Conservation (phyloP, 2,329 filamentous ascomycete genomes). For the Pestalotiopsis sp. region DNA sequence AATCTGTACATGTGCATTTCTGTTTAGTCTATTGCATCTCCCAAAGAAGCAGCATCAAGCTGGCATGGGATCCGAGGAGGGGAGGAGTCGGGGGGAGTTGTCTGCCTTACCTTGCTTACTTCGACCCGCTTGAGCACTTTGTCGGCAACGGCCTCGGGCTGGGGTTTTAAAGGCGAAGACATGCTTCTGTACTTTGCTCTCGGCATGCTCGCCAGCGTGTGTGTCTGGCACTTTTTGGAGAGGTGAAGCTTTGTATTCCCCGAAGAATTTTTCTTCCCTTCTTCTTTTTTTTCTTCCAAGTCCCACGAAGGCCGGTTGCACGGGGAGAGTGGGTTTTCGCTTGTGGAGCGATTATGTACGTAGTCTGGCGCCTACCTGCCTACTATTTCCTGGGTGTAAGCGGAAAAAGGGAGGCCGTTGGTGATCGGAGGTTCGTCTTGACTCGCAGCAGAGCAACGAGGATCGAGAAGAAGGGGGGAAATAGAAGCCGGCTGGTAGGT, state of each 20-base stretch:
- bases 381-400: constrained; percentile 6
- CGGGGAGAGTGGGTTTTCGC: constrained; percentile 18
- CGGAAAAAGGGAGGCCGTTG: constrained; percentile 1
- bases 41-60: not conserved
- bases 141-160: constrained; percentile 67
- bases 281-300: constrained; percentile 5
- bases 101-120: constrained; percentile 69
- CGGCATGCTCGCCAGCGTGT: constrained; percentile 18
- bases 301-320: constrained; percentile 17
- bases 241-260: not conserved
- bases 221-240: not conserved
- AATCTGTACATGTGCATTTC: constrained; percentile 62
- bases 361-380: constrained; percentile 8
- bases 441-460: not conserved
- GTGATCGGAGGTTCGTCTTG: not conserved
- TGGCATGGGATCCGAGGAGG: not conserved
- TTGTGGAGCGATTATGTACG: constrained; percentile 7
- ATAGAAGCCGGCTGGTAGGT: not conserved
- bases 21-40: constrained; percentile 21
- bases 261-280: constrained; percentile 4
- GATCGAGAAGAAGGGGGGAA: not conserved
- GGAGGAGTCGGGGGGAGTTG: constrained; percentile 10
- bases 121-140: constrained; percentile 73
- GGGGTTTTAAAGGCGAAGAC: constrained; percentile 65
- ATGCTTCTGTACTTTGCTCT: constrained; percentile 41